Evolutionary conservation across 345 rosid species (phyloP), one percentile per base, ranked within the genome.

Genomic region (Tarenaya hassleriana): DNA sequence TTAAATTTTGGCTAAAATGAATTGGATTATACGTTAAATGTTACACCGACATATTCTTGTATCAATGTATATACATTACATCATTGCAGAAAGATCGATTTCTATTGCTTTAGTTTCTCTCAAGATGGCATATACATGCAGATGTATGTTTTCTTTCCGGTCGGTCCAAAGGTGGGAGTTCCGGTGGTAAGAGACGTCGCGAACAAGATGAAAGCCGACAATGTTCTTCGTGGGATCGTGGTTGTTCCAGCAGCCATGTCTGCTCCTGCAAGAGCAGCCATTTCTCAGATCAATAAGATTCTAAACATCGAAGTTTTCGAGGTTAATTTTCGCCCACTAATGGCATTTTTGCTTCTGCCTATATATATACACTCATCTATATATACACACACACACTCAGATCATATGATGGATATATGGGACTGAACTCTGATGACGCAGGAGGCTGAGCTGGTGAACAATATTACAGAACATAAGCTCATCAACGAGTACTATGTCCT

Each of bases 71-170:
- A 24, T 24, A 24, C 29, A 24, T 24, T n/a, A n/a, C n/a, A n/a
- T n/a, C n/a, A n/a, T n/a, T n/a, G n/a, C n/a, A n/a, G n/a, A n/a
- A n/a, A n/a, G n/a, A n/a, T n/a, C n/a, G n/a, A n/a, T n/a, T n/a
- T n/a, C n/a, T n/a, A n/a, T n/a, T n/a, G n/a, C n/a, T n/a, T n/a
- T n/a, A n/a, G n/a, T n/a, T n/a, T n/a, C n/a, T n/a, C n/a, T n/a
- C n/a, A n/a, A 34, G 39, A 20, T 40, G 63, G 24, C 40, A 40
- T 17, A 12, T 53, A 10, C 29, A 21, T 41, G 53, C 64, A 81
- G 88, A 81, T 81, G 20, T 77, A 71, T 38, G 79, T 81, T 7
- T 77, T 73, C 55, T 81, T 71, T 51, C 77, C 79, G 15, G 76
- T 68, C 64, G 79, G 69, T 4, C 66, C 58, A 16, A 81, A 75